Evolutionary conservation across 805 yeast species (phyloP), one percentile per base, ranked within the genome.

Genomic region (Candida nitratophila): DNA sequence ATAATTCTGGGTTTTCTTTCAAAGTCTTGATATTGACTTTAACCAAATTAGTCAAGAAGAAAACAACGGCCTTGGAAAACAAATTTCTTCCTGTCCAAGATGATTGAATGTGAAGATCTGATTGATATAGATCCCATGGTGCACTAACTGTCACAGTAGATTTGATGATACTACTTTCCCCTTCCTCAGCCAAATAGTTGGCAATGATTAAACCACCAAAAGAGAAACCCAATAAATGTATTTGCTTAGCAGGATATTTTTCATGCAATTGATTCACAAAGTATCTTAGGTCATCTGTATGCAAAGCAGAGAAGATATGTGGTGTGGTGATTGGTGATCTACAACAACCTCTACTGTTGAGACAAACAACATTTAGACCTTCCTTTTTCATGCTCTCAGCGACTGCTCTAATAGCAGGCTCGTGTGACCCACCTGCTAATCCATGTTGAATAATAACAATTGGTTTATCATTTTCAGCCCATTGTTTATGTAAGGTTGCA

Each of bases 371-470:
- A 19, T 61, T 82, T 78, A 57, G 79, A 70, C 49, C 66, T 54
- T 44, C 65, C 1, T 59, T 53, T 29, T 73, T 69, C 40, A 81
- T 61, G 19, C 64, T 60, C 39, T 66, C 64, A 32, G 77, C 62
- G 33, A 79, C 64, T 9, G 83, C 73, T 49, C 88, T 70, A 39
- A 84, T 75, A 45, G 81, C 81, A 19, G 86, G 79, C 58, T 85
- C 93, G 52, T 81, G 85, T 15, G 87, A 79, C 1, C 95, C 95
- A 46, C 93, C 91, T 24, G 86, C 83, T 33, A 85, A 67, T 2
- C 93, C 95, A 55, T 85, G 91, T 40, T 74, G 62, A 9, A 83
- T 76, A 29, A 85, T 65, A 19, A 80, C 68, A 40, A 85, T 65
- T 4, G 90, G 90, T 47, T 69, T 70, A 10, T 66, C 58, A 44